Percentiles rank a stretch among this genome's conserved stretches.
These are phyloP conservation scores for Fusarium foetens DNA, from an alignment of 2,329 filamentous ascomycete genomes.

Conservation along the genomic window DNA sequence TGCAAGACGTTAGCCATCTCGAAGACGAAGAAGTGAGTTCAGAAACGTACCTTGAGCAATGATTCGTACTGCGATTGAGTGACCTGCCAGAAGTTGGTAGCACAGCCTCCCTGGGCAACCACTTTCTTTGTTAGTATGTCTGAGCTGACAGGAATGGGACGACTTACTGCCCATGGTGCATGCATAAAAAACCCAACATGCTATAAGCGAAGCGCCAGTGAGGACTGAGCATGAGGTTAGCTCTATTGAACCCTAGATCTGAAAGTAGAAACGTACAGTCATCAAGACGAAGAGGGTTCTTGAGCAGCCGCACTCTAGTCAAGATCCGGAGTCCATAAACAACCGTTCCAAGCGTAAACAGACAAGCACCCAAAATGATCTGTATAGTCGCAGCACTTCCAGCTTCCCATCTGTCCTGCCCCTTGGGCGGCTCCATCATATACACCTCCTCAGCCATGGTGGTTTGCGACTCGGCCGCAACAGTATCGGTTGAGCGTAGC, in stretches of 20 bases:
- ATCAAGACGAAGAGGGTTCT: slow-evolving; percentile 30
- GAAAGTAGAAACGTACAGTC: neutral
- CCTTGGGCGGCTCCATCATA: slow-evolving; percentile 36
- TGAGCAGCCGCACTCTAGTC: slow-evolving; percentile 22
- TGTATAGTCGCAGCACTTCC: slow-evolving; percentile 21
- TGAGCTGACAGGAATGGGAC: accelerated
- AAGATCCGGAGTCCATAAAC: slow-evolving; percentile 26
- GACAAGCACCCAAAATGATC: slow-evolving; percentile 21
- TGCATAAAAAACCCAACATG: slow-evolving; percentile 38
- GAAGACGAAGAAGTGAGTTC: accelerated
- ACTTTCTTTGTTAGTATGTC: neutral
- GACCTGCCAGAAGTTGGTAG: slow-evolving; percentile 37
- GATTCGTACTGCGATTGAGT: slow-evolving; percentile 19
- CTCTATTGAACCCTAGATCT: accelerated
- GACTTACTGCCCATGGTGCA: slow-evolving; percentile 40
- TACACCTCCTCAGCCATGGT: slow-evolving; percentile 22
- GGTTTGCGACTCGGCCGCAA: neutral
- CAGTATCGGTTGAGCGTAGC: neutral
- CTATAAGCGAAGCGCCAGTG: slow-evolving; percentile 33
- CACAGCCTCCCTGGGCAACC: slow-evolving; percentile 34
- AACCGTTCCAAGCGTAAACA: slow-evolving; percentile 29
- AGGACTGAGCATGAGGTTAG: slow-evolving; percentile 15
- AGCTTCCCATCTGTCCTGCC: slow-evolving; percentile 33
- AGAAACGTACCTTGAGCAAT: slow-evolving; percentile 16
- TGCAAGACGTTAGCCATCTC: neutral